These are phyloP conservation scores for Fusarium praegraminearum DNA, from an alignment of 2,329 filamentous ascomycete genomes.

Conservation along the genomic window DNA sequence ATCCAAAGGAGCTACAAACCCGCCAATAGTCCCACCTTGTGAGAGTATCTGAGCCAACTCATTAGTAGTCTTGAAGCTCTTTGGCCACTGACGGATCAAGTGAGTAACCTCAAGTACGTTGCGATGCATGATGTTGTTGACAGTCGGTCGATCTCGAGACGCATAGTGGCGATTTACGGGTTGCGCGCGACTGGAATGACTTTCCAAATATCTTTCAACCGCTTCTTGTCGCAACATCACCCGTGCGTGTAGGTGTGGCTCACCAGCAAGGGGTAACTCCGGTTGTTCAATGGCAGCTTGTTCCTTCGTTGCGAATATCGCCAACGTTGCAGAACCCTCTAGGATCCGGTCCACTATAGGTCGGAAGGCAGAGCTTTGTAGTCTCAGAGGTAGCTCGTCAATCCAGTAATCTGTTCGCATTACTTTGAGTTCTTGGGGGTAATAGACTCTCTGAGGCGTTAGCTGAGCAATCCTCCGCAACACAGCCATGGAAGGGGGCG, in stretches of 20 bases:
- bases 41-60: constrained; percentile 35
- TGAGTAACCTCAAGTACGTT: constrained; percentile 43
- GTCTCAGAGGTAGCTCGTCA: constrained; percentile 40
- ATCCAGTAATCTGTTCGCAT: constrained; percentile 54
- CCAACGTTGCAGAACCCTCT: constrained; percentile 46
- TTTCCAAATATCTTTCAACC: constrained; percentile 26
- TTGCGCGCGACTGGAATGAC: constrained; percentile 5
- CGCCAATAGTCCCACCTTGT: constrained; percentile 29
- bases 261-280: constrained; percentile 22
- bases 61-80: constrained; percentile 35
- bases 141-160: constrained; percentile 40
- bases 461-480: constrained; percentile 43
- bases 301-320: constrained; percentile 40
- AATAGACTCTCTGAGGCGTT: constrained; percentile 51
- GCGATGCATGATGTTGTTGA: constrained; percentile 32
- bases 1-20: constrained; percentile 31
- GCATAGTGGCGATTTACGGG: constrained; percentile 24
- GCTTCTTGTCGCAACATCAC: constrained; percentile 35
- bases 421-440: constrained; percentile 51
- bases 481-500: constrained; percentile 2
- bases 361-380: constrained; percentile 54
- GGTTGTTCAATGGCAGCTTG: constrained; percentile 6
- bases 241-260: constrained; percentile 36
- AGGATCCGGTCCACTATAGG: constrained; percentile 51
- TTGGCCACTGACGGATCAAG: constrained; percentile 31